These are phyloP conservation scores for Starmera dryadoides DNA, from an alignment of 805 yeast species.

Conservation along the genomic window DNA sequence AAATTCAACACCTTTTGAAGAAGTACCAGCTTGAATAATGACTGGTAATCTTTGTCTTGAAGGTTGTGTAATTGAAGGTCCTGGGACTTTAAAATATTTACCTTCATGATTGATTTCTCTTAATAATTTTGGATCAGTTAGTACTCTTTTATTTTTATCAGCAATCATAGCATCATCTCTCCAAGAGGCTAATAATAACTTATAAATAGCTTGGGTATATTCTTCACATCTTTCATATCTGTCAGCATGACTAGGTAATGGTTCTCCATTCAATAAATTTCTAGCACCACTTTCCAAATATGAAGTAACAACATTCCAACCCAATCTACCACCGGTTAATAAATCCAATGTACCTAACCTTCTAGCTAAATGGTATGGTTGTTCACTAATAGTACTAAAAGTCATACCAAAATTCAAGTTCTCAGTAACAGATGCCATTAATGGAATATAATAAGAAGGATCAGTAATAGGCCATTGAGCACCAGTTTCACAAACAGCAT, in stretches of 20 bases:
- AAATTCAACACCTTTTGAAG: slow-evolving; percentile 27
- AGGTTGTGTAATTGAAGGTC: slow-evolving; percentile 30
- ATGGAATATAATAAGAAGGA: slow-evolving; percentile 29
- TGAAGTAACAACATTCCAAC: slow-evolving; percentile 36
- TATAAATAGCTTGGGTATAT: slow-evolving; percentile 28
- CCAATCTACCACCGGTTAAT: slow-evolving; percentile 30
- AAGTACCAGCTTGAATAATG: slow-evolving; percentile 33
- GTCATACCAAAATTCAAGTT: slow-evolving; percentile 31
- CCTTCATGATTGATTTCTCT: slow-evolving; percentile 31
- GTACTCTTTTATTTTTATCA: slow-evolving; percentile 17
- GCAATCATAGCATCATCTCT: slow-evolving; percentile 24
- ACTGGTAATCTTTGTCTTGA: slow-evolving; percentile 33
- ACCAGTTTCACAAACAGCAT: slow-evolving; percentile 13
- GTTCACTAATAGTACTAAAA: slow-evolving; percentile 31
- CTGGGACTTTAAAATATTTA: slow-evolving; percentile 28
- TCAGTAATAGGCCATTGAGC: slow-evolving; percentile 30
- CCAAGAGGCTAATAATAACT: slow-evolving; percentile 31
- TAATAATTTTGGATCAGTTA: slow-evolving; percentile 26
- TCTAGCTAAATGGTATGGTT: slow-evolving; percentile 31
- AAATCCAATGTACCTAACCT: slow-evolving; percentile 33
- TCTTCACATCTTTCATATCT: slow-evolving; percentile 31
- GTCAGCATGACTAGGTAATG: slow-evolving; percentile 29
- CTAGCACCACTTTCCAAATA: slow-evolving; percentile 33
- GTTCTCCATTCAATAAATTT: slow-evolving; percentile 25
- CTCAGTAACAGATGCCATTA: slow-evolving; percentile 33